Conservation (phyloP, 225 moss, liverwort and hornwort species). For the Marchantia polymorpha region DNA sequence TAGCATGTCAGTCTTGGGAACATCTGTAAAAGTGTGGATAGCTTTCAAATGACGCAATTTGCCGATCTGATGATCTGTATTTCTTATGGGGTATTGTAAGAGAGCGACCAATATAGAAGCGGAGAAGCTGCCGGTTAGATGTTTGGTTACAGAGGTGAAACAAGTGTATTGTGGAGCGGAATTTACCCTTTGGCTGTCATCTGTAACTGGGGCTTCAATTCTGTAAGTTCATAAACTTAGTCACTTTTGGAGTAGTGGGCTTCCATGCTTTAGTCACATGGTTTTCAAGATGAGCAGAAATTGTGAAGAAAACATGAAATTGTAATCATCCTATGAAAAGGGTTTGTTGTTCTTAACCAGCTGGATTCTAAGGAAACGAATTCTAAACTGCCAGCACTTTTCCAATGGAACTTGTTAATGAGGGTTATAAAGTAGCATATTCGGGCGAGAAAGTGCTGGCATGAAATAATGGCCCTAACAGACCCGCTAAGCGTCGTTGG, state of each 20-base stretch:
- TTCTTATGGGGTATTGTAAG: conserved; percentile 38
- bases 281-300: background rate
- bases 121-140: conserved; percentile 87
- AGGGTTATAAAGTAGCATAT: background rate
- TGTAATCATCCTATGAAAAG: background rate
- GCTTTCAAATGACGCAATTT: background rate
- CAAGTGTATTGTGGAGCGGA: conserved; percentile 86
- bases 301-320: background rate
- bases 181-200: conserved; percentile 82
- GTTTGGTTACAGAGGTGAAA: conserved; percentile 74
- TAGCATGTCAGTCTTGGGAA: background rate
- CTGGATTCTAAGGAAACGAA: no score
- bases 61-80: conserved; percentile 28
- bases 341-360: background rate
- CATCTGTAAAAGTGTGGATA: background rate
- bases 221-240: conserved; percentile 48
- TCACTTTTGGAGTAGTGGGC: background rate
- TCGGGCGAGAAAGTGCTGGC: background rate
- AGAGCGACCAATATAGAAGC: conserved; percentile 55
- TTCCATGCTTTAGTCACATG: background rate
- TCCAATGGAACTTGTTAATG: background rate
- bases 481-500: no score
- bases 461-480: no score
- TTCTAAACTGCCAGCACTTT: background rate
- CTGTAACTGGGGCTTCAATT: conserved; percentile 62